Evolutionary conservation across 345 rosid species (phyloP).

Genomic region (Populus tremula): DNA sequence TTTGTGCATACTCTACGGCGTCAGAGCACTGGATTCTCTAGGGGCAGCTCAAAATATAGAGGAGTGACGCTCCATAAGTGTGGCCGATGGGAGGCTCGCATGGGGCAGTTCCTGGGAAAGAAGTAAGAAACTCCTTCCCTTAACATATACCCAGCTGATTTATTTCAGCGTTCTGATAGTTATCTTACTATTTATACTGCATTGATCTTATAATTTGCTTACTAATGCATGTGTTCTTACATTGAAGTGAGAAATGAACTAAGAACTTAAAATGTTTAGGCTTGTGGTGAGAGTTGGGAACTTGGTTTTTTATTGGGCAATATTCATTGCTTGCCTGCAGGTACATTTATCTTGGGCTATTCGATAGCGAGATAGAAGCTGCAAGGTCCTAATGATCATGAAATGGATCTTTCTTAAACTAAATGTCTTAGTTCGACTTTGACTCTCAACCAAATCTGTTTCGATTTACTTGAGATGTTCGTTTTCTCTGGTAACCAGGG

Average conservation of each 20-base stretch:
- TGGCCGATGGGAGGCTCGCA: conserved; percentile 79
- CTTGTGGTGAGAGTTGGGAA: conserved; percentile 12
- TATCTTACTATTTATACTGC: background rate
- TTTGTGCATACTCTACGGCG: conserved; percentile 69
- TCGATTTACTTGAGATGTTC: conserved; percentile 6
- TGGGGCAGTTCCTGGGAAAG: conserved; percentile 80
- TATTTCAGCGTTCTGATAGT: background rate
- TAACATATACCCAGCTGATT: background rate
- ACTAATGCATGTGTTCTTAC: background rate
- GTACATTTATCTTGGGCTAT: conserved; percentile 93
- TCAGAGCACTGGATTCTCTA: conserved; percentile 69
- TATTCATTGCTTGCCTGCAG: conserved; percentile 47
- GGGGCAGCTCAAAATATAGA: conserved; percentile 68
- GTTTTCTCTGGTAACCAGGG: conserved; percentile 44
- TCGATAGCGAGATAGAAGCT: conserved; percentile 87
- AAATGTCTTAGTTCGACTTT: background rate
- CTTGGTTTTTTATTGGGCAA: conserved; percentile 27
- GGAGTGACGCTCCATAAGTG: conserved; percentile 80
- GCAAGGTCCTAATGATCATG: conserved; percentile 60
- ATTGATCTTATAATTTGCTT: background rate
- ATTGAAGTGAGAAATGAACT: background rate
- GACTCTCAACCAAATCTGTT: background rate
- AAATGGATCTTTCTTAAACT: conserved; percentile 12
- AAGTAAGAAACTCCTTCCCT: conserved; percentile 41
- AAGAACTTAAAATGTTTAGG: conserved; percentile 12